Evolutionary conservation across 352 stramenopile species (phyloP), one percentile per base, ranked within the genome.

Genomic region (Pythium rishiriense): DNA sequence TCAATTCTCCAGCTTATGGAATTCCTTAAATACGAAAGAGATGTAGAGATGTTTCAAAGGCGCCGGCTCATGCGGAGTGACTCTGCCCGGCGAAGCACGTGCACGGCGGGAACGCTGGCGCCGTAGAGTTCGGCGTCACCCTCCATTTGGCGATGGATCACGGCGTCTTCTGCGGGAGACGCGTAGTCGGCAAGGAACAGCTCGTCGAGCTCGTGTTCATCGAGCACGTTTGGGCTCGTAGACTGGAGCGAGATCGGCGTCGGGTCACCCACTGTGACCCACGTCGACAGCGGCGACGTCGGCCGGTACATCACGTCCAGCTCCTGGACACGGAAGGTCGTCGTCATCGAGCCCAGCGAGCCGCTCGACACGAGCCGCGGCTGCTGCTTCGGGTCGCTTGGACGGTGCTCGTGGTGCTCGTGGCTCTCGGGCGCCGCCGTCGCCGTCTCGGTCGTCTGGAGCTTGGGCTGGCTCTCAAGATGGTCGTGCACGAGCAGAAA

Each of bases 401-500:
- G n/a, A n/a, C n/a, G 26, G 5, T 42, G 47, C 17, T 39, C 3
- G 5, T 39, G 21, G 48, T 52, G 33, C 24, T 39, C 19, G 39
- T 4, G 29, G 28, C 22, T 35, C 31, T n/a, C 28, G 19, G 26
- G 26, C 31, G 41, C 8, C 26, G 46, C 19, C 10, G 4, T 4
- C 41, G 29, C 17, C 10, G 9, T 19, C 28, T 52, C 6, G 22
- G 33, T 17, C 42, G 51, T 22, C n/a, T 24, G 2, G 41, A 39
- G 25, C 45, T 45, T 69, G 49, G 49, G 49, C 61, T 75, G 33
- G 29, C 68, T 70, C 24, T 74, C 61, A 31, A 86, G 70, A 42
- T 73, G 62, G 21, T 88, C 74, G 53, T 79, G 70, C 31, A 88
- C 80, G 64, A 91, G 76, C 41, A 91, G 53, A 58, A 91, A 91